Evolutionary conservation across 2,329 filamentous ascomycete species (phyloP).

Genomic region (Pleoardoris graminearum): DNA sequence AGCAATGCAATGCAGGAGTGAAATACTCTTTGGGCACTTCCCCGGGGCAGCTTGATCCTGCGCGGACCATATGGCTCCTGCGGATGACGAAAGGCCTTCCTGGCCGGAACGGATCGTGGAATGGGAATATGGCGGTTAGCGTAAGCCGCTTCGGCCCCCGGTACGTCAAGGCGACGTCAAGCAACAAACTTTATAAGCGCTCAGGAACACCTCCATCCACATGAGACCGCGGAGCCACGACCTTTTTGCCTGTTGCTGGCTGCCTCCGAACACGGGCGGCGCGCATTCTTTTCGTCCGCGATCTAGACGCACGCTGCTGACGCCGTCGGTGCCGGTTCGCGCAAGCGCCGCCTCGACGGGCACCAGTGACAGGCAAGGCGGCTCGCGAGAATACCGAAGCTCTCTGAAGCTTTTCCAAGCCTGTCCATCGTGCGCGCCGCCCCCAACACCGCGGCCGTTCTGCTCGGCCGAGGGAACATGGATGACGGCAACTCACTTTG

Average conservation of each 20-base stretch:
- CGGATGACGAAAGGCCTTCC: conserved; percentile 7
- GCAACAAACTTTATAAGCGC: background rate
- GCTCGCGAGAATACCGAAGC: background rate
- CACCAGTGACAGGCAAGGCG: background rate
- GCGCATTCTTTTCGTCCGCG: background rate
- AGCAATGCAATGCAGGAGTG: background rate
- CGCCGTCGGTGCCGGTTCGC: background rate
- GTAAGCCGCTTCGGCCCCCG: background rate
- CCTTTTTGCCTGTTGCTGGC: background rate
- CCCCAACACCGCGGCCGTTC: background rate
- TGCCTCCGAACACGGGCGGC: background rate
- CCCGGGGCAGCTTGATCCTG: background rate
- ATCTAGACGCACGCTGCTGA: background rate
- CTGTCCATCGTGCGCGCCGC: background rate
- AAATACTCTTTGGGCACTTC: background rate
- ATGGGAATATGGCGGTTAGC: background rate
- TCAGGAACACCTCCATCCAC: background rate
- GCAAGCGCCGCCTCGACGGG: background rate
- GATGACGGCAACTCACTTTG: too few species aligned
- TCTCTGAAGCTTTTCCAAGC: conserved; percentile 13
- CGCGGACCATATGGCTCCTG: background rate
- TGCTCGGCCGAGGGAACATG: background rate
- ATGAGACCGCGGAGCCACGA: background rate
- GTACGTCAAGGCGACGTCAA: conserved; percentile 12
- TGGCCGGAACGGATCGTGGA: too few species aligned